A percentile compares a stretch with the other conserved stretches of the same genome.
phyloP scores from a whole-genome alignment of 2,329 filamentous ascomycete genomes.

The Beauveria sp. region DNA sequence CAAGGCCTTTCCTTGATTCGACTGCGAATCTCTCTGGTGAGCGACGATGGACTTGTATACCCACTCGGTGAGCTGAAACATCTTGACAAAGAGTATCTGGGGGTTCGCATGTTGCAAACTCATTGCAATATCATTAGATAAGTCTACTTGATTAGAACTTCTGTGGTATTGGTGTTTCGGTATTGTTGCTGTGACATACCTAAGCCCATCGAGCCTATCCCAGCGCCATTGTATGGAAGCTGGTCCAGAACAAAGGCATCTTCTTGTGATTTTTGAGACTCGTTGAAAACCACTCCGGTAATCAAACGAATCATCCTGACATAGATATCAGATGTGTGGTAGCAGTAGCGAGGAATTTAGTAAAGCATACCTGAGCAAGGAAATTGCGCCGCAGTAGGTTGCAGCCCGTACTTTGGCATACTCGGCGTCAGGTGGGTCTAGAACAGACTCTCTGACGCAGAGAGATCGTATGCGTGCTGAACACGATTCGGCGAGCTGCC shows the following conservation, averaged over 20 bases:
- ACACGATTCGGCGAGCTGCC: slow-evolving; percentile 7
- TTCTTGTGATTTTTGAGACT: background rate
- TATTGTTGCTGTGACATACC: background rate
- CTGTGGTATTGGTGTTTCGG: background rate
- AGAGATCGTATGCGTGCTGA: background rate
- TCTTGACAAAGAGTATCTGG: slow-evolving; percentile 11
- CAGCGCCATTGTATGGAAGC: background rate
- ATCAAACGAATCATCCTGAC: background rate
- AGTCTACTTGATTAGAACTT: background rate
- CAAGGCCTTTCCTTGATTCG: background rate
- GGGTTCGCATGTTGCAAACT: background rate
- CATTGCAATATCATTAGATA: background rate
- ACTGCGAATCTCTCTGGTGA: background rate
- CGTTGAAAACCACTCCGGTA: background rate
- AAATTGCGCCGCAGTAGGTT: slow-evolving; percentile 13
- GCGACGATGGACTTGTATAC: slow-evolving; percentile 12
- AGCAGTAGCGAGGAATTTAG: background rate
- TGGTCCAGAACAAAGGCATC: background rate
- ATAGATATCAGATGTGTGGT: background rate
- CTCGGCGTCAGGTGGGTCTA: background rate
- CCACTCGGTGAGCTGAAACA: slow-evolving; percentile 16
- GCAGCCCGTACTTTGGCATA: slow-evolving; percentile 6
- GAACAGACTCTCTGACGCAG: background rate
- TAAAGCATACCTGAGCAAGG: slow-evolving; percentile 7
- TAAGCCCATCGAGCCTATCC: background rate